Percentiles rank a stretch among this genome's conserved stretches.
phyloP scores from a whole-genome alignment of 2,329 filamentous ascomycete genomes.

The Mollisiaceae sp. region DNA sequence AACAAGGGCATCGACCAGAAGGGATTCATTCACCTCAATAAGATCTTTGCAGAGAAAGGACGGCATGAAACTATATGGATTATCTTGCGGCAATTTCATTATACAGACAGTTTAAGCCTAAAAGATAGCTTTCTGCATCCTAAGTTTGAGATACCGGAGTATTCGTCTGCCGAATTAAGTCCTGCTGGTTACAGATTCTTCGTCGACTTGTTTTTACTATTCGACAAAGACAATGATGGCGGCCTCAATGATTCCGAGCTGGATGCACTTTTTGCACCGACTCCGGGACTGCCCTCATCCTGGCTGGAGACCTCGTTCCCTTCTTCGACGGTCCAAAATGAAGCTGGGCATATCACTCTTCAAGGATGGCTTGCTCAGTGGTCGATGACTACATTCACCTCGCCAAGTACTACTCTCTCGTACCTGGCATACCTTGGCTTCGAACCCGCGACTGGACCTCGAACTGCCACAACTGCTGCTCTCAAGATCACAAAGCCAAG shows the following conservation, averaged over 20 bases:
- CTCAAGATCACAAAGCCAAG: conserved; percentile 92
- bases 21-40: conserved; percentile 90
- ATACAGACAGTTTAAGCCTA: conserved; percentile 91
- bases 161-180: conserved; percentile 90
- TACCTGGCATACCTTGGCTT: conserved; percentile 97
- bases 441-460: conserved; percentile 78
- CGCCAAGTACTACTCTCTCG: conserved; percentile 91
- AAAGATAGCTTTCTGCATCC: conserved; percentile 91
- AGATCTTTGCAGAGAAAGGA: conserved; percentile 95
- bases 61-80: conserved; percentile 99
- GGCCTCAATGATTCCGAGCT: conserved; percentile 88
- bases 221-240: conserved; percentile 97
- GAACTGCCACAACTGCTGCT: conserved; percentile 78
- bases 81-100: conserved; percentile 91
- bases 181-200: conserved; percentile 97
- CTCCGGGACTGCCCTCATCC: conserved; percentile 82
- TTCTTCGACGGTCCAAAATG: conserved; percentile 91
- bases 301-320: conserved; percentile 93
- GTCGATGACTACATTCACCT: conserved; percentile 99
- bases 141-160: conserved; percentile 91
- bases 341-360: conserved; percentile 91
- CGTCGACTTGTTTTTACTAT: conserved; percentile 91
- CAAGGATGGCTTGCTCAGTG: conserved; percentile 98
- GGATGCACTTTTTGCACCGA: conserved; percentile 86
- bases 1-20: conserved; percentile 77